Conservation (phyloP, 306 rosid genomes). For the Cicer bijugum region DNA sequence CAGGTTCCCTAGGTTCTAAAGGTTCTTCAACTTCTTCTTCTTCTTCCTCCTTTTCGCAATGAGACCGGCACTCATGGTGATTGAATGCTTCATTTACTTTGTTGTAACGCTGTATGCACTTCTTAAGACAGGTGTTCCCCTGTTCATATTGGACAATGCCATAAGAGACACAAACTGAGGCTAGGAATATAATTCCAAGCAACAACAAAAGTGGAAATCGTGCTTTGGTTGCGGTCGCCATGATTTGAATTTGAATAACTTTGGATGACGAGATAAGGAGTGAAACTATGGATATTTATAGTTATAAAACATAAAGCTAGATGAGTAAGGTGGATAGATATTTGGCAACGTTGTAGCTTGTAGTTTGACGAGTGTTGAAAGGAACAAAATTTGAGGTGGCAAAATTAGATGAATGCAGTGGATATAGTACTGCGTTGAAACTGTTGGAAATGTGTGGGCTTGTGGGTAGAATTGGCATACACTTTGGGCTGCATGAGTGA, state of each 20-base stretch:
- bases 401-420: background rate
- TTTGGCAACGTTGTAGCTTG: constrained; percentile 31
- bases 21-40: background rate
- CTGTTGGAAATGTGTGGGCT: background rate
- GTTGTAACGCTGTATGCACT: constrained; percentile 24
- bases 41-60: constrained; percentile 17
- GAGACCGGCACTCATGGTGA: constrained; percentile 19
- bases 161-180: constrained; percentile 10
- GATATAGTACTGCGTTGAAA: background rate
- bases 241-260: background rate
- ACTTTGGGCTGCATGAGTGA: constrained; percentile 2
- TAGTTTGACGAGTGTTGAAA: constrained; percentile 51
- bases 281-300: constrained; percentile 30
- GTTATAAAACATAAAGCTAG: background rate
- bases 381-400: constrained; percentile 30
- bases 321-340: background rate
- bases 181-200: constrained; percentile 41
- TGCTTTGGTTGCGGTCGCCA: constrained; percentile 18
- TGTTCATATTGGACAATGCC: background rate
- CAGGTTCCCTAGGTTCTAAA: background rate
- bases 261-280: constrained; percentile 2
- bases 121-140: background rate
- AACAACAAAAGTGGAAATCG: constrained; percentile 41
- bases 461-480: background rate
- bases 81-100: background rate